phyloP scores from a whole-genome alignment of 1,284 basidiomycete genomes.

The Neolentinus lepideus region DNA sequence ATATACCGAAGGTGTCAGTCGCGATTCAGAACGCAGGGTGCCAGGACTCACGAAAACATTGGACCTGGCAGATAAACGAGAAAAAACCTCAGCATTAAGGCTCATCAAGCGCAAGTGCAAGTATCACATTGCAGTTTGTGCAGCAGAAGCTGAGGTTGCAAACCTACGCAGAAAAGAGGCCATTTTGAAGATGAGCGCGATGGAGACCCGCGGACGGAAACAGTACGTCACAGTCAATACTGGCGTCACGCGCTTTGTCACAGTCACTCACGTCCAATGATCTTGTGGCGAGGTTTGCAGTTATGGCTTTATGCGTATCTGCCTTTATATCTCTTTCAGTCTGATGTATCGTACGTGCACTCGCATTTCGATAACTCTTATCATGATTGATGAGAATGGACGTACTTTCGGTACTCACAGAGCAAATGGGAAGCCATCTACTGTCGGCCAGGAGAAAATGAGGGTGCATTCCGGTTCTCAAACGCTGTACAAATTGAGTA shows the following conservation, averaged over 20 bases:
- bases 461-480: neutral
- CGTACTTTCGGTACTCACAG: too few species aligned
- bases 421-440: too few species aligned
- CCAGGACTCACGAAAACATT: constrained; percentile 42
- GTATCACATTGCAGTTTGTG: constrained; percentile 12
- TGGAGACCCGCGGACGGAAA: neutral
- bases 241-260: neutral
- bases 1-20: constrained; percentile 3
- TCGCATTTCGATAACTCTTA: too few species aligned
- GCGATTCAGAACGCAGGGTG: neutral
- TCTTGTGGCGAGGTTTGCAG: neutral
- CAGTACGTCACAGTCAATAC: neutral
- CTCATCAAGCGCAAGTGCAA: constrained; percentile 5
- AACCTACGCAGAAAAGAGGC: constrained; percentile 20
- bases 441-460: neutral
- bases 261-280: neutral
- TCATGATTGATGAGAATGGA: too few species aligned
- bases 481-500: neutral
- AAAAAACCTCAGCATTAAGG: constrained; percentile 16
- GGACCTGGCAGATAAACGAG: constrained; percentile 25
- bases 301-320: too few species aligned
- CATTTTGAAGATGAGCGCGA: neutral
- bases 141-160: constrained; percentile 17
- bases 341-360: too few species aligned
- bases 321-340: too few species aligned